Percentiles rank a stretch among this genome's conserved stretches.
phyloP scores from a whole-genome alignment of 2,329 filamentous ascomycete species.

The Fusarium setosum region DNA sequence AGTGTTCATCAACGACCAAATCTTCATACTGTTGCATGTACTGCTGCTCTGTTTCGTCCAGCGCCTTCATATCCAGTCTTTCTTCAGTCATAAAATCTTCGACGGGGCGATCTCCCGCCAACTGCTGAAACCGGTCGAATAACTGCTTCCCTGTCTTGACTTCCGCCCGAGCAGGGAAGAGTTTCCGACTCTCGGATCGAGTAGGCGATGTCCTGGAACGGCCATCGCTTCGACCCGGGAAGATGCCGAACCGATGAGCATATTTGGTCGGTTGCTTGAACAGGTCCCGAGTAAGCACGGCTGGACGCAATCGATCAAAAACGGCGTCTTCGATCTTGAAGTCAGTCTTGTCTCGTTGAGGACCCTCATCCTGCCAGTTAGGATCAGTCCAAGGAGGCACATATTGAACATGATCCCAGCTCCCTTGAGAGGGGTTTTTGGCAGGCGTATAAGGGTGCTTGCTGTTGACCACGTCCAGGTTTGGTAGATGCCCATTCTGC shows the following conservation, averaged over 20 bases:
- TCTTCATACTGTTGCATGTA: constrained; percentile 39
- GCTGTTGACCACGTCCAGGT: background rate
- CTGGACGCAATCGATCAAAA: constrained; percentile 39
- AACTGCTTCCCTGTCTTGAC: constrained; percentile 36
- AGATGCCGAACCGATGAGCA: constrained; percentile 45
- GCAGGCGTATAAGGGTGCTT: background rate
- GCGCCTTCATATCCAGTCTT: constrained; percentile 10
- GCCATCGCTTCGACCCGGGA: constrained; percentile 42
- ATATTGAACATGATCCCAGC: constrained; percentile 22
- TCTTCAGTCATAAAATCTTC: constrained; percentile 35
- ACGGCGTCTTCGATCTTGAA: constrained; percentile 27
- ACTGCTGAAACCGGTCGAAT: constrained; percentile 28
- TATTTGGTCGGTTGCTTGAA: constrained; percentile 40
- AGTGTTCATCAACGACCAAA: constrained; percentile 44
- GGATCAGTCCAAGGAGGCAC: constrained; percentile 45
- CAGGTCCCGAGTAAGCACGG: constrained; percentile 36
- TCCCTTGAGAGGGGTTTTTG: constrained; percentile 5
- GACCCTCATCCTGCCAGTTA: constrained; percentile 38
- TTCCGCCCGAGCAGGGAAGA: constrained; percentile 7
- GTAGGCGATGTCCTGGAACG: constrained; percentile 47
- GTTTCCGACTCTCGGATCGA: constrained; percentile 30
- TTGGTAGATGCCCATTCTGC: background rate
- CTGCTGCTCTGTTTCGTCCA: constrained; percentile 24
- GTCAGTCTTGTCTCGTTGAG: constrained; percentile 5
- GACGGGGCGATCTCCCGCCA: constrained; percentile 22